Evolutionary conservation across 2,329 filamentous ascomycete genomes (phyloP).

Genomic region (Leptosphaerulina australis): DNA sequence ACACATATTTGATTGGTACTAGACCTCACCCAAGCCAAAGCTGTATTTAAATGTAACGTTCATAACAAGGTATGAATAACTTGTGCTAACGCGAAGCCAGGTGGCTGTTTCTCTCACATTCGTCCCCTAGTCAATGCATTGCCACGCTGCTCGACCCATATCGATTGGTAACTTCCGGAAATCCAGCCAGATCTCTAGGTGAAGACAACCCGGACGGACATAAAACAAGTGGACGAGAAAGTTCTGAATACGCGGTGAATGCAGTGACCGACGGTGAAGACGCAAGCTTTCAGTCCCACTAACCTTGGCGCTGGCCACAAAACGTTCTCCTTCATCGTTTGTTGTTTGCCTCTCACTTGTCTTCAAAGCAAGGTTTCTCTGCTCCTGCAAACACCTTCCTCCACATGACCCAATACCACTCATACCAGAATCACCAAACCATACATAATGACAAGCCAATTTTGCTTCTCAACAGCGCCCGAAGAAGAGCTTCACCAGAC

Average conservation of each 20-base stretch:
- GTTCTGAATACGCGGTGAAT: slow-evolving; percentile 12
- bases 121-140: no score
- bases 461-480: slow-evolving; percentile 4
- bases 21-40: no score
- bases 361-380: background rate
- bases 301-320: slow-evolving; percentile 18
- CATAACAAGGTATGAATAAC: no score
- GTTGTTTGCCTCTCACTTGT: slow-evolving; percentile 3
- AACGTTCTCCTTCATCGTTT: slow-evolving; percentile 4
- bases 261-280: slow-evolving; percentile 27
- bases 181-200: background rate
- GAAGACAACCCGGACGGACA: background rate
- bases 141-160: background rate
- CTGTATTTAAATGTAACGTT: no score
- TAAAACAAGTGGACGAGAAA: background rate
- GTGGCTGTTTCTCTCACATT: no score
- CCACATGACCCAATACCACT: background rate
- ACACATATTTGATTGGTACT: no score
- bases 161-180: background rate
- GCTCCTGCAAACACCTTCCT: background rate
- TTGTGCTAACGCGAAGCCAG: no score
- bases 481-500: background rate
- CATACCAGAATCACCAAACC: background rate
- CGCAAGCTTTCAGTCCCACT: slow-evolving; percentile 13
- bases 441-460: slow-evolving; percentile 12